Conservation (phyloP, 192 early-diverging fungal species). For the Phlyctochytrium bullatum region DNA sequence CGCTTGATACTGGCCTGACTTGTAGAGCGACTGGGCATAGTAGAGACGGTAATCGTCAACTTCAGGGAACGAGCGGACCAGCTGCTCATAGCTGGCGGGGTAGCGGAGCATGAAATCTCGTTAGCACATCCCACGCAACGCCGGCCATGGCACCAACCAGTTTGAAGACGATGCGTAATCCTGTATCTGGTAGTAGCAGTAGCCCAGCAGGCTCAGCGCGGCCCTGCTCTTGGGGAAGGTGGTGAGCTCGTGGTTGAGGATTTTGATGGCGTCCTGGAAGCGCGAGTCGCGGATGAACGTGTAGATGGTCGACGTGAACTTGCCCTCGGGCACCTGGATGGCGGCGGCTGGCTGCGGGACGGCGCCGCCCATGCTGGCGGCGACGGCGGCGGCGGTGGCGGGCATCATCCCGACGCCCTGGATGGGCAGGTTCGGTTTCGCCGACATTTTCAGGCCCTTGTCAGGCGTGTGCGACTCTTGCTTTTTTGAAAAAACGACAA, state of each 20-base stretch:
- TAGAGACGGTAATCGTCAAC: slow-evolving; percentile 52
- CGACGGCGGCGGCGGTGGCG: neutral
- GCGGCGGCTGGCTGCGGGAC: slow-evolving; percentile 26
- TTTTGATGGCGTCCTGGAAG: slow-evolving; percentile 53
- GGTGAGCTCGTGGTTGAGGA: slow-evolving; percentile 48
- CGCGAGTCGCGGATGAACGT: slow-evolving; percentile 50
- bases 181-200: slow-evolving; percentile 55
- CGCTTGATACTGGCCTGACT: slow-evolving; percentile 52
- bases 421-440: too few relatives aligned
- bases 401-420: slow-evolving; percentile 1
- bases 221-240: slow-evolving; percentile 45
- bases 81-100: slow-evolving; percentile 63
- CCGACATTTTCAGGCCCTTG: too few relatives aligned
- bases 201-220: slow-evolving; percentile 53
- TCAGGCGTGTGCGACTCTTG: too few relatives aligned
- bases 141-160: slow-evolving; percentile 32
- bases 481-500: too few relatives aligned
- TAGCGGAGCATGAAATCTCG: neutral
- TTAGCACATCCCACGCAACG: neutral
- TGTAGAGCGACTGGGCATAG: slow-evolving; percentile 57
- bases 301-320: slow-evolving; percentile 58
- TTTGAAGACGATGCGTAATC: slow-evolving; percentile 50
- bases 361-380: neutral
- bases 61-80: slow-evolving; percentile 47
- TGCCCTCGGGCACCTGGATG: slow-evolving; percentile 57